Percentiles rank a stretch among this genome's conserved stretches.
Conservation (phyloP, 768 basidiomycete species). For the Leccinum fibrillosum region DNA sequence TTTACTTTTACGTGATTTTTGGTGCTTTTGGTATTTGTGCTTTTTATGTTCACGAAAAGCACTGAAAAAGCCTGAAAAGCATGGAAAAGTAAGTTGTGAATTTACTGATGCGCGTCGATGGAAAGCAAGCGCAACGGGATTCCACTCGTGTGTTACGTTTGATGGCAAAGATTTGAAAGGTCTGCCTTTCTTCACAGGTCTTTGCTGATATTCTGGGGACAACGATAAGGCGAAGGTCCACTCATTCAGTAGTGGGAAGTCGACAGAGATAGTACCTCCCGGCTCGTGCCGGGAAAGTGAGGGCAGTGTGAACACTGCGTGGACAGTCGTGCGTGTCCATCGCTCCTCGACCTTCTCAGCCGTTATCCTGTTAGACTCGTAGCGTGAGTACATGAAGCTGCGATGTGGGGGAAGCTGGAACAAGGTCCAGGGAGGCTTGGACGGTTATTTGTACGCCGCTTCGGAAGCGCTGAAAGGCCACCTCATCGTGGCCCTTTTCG, state of each 20-base stretch:
- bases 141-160: not conserved
- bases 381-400: not conserved
- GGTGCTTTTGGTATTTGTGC: too few relatives aligned
- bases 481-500: not conserved
- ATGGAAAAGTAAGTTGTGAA: too few relatives aligned
- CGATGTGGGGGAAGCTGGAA: not conserved
- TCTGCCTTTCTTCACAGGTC: not conserved
- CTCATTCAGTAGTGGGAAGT: constrained; percentile 11
- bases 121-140: constrained; percentile 13
- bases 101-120: not conserved
- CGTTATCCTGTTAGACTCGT: not conserved
- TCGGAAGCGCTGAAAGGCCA: not conserved
- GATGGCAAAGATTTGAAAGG: not conserved
- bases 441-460: not conserved
- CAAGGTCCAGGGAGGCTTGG: too few relatives aligned
- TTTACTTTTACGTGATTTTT: too few relatives aligned
- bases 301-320: constrained; percentile 1
- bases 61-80: too few relatives aligned
- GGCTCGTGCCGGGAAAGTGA: not conserved
- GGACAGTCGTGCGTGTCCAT: constrained; percentile 15
- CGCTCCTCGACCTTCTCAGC: constrained; percentile 11
- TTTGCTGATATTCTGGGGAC: not conserved
- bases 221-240: constrained; percentile 18
- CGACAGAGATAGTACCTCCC: not conserved
- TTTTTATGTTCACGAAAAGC: too few relatives aligned